phyloP scores from a whole-genome alignment of 208 protist genomes.

The Acanthamoeba lenticulata region DNA sequence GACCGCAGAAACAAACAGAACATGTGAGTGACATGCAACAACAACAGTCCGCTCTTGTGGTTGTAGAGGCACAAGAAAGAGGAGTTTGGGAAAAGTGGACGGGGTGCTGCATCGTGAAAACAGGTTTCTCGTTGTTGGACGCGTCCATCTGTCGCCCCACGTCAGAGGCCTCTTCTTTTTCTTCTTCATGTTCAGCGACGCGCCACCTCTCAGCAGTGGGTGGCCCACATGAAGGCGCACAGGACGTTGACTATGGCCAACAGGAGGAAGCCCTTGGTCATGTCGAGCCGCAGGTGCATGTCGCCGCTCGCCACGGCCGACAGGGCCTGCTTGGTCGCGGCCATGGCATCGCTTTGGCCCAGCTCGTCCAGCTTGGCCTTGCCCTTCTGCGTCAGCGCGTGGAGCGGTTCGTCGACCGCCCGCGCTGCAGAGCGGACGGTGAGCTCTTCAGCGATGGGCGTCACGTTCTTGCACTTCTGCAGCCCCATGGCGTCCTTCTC shows the following conservation, averaged over 20 bases:
- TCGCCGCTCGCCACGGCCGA: not conserved
- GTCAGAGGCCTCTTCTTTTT: too few species aligned
- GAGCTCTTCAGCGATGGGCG: not conserved
- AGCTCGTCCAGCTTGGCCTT: not conserved
- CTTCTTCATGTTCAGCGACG: not conserved
- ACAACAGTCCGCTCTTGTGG: too few species aligned
- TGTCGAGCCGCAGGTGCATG: slow-evolving; percentile 4
- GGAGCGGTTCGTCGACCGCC: not conserved
- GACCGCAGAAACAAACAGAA: too few species aligned
- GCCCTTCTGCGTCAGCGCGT: not conserved
- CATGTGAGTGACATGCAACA: too few species aligned
- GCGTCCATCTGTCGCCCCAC: too few species aligned
- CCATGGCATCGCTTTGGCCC: not conserved
- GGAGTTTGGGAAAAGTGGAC: too few species aligned
- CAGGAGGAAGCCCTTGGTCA: slow-evolving; percentile 44
- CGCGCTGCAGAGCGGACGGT: not conserved
- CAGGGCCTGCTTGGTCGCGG: slow-evolving; percentile 15
- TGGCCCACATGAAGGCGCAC: slow-evolving; percentile 26
- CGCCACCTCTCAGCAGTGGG: not conserved
- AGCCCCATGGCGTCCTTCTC: not conserved
- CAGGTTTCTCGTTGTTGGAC: too few species aligned
- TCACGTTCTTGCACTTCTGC: not conserved
- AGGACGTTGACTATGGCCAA: slow-evolving; percentile 14
- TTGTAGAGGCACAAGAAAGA: too few species aligned
- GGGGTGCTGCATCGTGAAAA: too few species aligned